phyloP scores from a whole-genome alignment of 108 stramenopile genomes.

The Cyclostephanos invisitatus region DNA sequence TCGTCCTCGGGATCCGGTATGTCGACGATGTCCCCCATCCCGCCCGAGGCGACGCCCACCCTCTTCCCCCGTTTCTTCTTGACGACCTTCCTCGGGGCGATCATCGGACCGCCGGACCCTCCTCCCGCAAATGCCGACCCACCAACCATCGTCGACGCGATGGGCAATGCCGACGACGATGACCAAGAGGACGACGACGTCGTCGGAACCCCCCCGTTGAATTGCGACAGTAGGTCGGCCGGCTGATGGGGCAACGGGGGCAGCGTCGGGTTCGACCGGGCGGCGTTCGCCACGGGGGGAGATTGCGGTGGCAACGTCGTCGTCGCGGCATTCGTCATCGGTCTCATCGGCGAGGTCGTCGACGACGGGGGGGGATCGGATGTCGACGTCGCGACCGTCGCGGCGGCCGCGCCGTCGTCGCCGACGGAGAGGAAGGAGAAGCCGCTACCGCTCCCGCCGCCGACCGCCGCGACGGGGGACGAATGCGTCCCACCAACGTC shows the following conservation, averaged over 20 bases:
- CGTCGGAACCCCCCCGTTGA: background rate
- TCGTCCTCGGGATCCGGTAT: background rate
- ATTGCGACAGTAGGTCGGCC: background rate
- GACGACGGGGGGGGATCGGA: background rate
- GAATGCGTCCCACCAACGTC: background rate
- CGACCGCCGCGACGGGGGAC: conserved; percentile 1
- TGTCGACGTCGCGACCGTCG: background rate
- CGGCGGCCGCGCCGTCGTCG: background rate
- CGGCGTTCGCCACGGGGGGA: no score
- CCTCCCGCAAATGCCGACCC: conserved; percentile 7
- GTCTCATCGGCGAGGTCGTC: background rate
- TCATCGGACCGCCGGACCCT: background rate
- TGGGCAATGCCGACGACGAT: background rate
- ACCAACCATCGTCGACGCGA: background rate
- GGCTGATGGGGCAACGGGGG: background rate
- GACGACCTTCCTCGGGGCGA: conserved; percentile 22
- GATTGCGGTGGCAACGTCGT: no score
- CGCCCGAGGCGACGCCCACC: conserved; percentile 20
- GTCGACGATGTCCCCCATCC: background rate
- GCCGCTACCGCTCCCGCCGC: conserved; percentile 2
- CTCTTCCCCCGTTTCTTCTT: conserved; percentile 42
- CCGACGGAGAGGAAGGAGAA: conserved; percentile 18
- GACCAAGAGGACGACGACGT: background rate
- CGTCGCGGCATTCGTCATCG: background rate
- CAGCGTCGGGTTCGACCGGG: background rate